phyloP scores from a whole-genome alignment of 495 filamentous ascomycete genomes.

The Rusavskia elegans region DNA sequence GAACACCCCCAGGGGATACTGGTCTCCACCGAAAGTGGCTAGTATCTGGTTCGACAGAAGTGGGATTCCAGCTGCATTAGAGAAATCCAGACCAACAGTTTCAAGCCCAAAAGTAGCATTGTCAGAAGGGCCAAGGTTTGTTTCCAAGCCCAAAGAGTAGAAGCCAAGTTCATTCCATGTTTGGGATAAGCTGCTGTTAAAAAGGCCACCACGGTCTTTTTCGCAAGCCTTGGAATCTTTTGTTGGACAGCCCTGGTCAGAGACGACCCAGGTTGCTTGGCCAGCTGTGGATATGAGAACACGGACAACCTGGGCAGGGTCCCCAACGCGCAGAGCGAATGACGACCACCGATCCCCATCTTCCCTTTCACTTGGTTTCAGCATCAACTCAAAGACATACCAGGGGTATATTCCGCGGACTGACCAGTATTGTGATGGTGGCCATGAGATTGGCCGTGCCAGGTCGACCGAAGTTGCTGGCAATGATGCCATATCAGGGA shows the following conservation, averaged over 20 bases:
- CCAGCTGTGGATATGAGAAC: conserved; percentile 31
- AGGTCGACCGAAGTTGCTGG: not conserved
- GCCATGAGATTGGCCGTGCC: conserved; percentile 4
- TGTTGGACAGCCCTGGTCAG: conserved; percentile 14
- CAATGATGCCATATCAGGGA: not conserved
- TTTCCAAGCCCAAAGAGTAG: conserved; percentile 23
- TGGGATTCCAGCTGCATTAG: conserved; percentile 19
- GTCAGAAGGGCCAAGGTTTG: conserved; percentile 26
- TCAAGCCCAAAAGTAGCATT: conserved; percentile 29
- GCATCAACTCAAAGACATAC: not conserved
- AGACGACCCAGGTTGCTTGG: conserved; percentile 26
- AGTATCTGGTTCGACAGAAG: conserved; percentile 29
- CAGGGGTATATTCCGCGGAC: not conserved
- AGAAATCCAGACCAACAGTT: conserved; percentile 29
- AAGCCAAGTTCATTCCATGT: conserved; percentile 27
- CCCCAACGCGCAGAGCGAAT: conserved; percentile 31
- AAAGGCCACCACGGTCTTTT: conserved; percentile 29
- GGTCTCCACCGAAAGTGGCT: conserved; percentile 23
- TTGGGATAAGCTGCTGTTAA: conserved; percentile 27
- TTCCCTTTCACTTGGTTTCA: conserved; percentile 26
- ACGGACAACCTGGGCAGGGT: conserved; percentile 26
- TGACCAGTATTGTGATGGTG: conserved; percentile 5
- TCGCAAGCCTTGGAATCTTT: conserved; percentile 21
- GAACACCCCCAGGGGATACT: conserved; percentile 37
- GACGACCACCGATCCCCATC: conserved; percentile 37